Evolutionary conservation across 352 stramenopile genomes (phyloP).

Genomic region (Pythium aristosporum): DNA sequence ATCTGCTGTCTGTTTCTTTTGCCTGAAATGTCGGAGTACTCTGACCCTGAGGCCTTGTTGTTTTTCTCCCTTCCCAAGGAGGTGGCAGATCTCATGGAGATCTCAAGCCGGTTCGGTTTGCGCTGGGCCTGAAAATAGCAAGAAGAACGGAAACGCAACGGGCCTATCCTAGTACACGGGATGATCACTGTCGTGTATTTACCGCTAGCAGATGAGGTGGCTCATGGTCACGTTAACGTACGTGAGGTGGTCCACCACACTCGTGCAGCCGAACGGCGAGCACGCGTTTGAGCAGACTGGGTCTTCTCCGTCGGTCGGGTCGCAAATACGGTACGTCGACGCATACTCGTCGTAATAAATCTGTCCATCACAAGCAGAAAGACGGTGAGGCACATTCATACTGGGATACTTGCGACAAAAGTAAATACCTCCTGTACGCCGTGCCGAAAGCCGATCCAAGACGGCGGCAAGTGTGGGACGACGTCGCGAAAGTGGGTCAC

Average conservation of each 20-base stretch:
- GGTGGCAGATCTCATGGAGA: neutral
- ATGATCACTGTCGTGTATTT: neutral
- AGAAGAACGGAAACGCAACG: neutral
- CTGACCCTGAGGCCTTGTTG: neutral
- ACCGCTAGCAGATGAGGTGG: constrained; percentile 71
- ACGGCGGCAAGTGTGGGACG: constrained; percentile 75
- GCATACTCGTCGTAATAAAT: constrained; percentile 86
- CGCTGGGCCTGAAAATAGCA: constrained; percentile 20
- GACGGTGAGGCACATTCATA: neutral
- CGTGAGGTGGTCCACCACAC: constrained; percentile 82
- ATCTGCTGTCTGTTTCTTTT: neutral
- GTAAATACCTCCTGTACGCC: constrained; percentile 56
- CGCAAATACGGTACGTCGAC: constrained; percentile 55
- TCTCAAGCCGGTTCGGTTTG: neutral
- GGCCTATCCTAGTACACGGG: constrained; percentile 1
- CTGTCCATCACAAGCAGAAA: constrained; percentile 25
- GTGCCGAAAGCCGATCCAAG: constrained; percentile 77
- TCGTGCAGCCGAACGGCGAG: constrained; percentile 74
- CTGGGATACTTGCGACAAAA: neutral
- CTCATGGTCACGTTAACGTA: constrained; percentile 90
- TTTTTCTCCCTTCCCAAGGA: neutral
- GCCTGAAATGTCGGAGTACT: neutral
- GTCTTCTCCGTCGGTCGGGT: constrained; percentile 62
- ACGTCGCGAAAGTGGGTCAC: constrained; percentile 79
- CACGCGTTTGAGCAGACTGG: constrained; percentile 63